These are phyloP conservation scores for Podosphaera leucotricha DNA, from an alignment of 2,329 filamentous ascomycete genomes.

Conservation along the genomic window DNA sequence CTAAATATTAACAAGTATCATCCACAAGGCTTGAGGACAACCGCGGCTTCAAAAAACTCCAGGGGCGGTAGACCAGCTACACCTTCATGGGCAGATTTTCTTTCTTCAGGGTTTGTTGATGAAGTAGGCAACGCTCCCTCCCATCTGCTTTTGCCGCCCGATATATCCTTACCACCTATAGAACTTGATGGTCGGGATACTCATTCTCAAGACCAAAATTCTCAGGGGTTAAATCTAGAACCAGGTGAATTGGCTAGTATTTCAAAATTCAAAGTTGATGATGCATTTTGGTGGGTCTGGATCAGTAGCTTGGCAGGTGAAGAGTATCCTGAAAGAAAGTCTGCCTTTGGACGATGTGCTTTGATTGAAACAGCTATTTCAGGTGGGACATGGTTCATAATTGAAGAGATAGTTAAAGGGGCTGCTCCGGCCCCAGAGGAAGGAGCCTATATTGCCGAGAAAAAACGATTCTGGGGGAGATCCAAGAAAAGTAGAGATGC, in stretches of 20 bases:
- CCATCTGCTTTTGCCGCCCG: constrained; percentile 63
- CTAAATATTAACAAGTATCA: constrained; percentile 15
- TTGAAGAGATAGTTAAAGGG: constrained; percentile 91
- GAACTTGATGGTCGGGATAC: constrained; percentile 60
- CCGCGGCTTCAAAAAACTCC: constrained; percentile 40
- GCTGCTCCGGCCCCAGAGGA: constrained; percentile 65
- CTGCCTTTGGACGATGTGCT: constrained; percentile 82
- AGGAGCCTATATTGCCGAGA: constrained; percentile 79
- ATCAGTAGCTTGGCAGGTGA: constrained; percentile 88
- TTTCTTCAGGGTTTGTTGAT: constrained; percentile 80
- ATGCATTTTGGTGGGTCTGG: constrained; percentile 99
- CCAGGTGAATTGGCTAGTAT: constrained; percentile 92
- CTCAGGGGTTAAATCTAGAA: constrained; percentile 51
- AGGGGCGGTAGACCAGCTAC: constrained; percentile 58
- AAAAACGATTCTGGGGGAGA: constrained; percentile 84
- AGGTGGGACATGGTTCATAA: constrained; percentile 69
- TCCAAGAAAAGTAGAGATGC: constrained; percentile 42
- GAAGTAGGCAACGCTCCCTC: constrained; percentile 37
- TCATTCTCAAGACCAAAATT: constrained; percentile 53
- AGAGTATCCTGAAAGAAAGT: constrained; percentile 65
- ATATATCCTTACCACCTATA: constrained; percentile 76
- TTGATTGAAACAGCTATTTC: constrained; percentile 71
- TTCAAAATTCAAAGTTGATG: constrained; percentile 62
- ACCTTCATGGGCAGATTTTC: constrained; percentile 93
- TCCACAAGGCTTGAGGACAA: constrained; percentile 33